phyloP scores from a whole-genome alignment of 306 rosid species.

The Cucumis sativus region DNA sequence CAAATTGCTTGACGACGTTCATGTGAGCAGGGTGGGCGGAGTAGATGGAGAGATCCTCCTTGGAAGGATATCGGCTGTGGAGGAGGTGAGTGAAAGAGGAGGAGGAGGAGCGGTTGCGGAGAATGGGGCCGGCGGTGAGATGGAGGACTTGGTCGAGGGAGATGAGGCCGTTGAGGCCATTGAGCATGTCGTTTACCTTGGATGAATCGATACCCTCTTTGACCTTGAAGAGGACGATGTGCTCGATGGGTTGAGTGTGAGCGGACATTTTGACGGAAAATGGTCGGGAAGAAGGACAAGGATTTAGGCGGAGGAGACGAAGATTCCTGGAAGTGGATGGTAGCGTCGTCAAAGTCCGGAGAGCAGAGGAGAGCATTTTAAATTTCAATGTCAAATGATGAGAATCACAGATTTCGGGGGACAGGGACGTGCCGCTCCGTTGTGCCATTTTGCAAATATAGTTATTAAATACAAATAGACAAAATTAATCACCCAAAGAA shows the following conservation, averaged over 20 bases:
- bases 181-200: constrained; percentile 43
- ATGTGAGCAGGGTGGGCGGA: constrained; percentile 52
- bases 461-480: too few species aligned
- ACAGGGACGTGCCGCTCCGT: neutral
- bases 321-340: constrained; percentile 21
- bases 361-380: neutral
- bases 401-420: neutral
- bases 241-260: constrained; percentile 35
- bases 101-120: constrained; percentile 49
- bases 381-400: neutral
- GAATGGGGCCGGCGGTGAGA: constrained; percentile 52
- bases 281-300: constrained; percentile 6
- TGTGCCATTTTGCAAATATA: too few species aligned
- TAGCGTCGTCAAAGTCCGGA: neutral
- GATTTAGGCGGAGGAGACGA: neutral
- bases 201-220: constrained; percentile 52
- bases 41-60: constrained; percentile 43
- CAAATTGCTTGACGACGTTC: constrained; percentile 47
- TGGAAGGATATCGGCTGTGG: constrained; percentile 64
- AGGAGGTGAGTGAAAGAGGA: constrained; percentile 69
- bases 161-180: constrained; percentile 31
- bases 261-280: constrained; percentile 16
- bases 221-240: constrained; percentile 77
- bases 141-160: constrained; percentile 54
- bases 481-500: too few species aligned